Evolutionary conservation across 1,284 basidiomycete species (phyloP), one percentile per base, ranked within the genome.

Genomic region (Pascua sp.): DNA sequence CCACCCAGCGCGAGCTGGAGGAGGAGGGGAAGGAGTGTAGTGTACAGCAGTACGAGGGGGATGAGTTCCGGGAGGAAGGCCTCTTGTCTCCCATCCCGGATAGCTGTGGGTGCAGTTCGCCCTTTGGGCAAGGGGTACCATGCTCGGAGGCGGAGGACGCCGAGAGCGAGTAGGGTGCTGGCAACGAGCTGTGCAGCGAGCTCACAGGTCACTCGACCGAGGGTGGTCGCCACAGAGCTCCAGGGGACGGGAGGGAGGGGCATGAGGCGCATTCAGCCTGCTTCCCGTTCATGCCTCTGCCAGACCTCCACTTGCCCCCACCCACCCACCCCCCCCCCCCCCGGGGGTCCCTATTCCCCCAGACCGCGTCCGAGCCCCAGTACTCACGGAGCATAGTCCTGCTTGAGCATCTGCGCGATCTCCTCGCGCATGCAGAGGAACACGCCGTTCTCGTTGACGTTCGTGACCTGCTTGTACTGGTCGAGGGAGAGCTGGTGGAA

Each of bases 1-100:
- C 91, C 91, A 95, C 89, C 85, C 15, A 95, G 82, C 15, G 90
- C 79, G 62, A 90, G 85, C 18, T 93, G 84, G 5, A 95, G 82
- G 70, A 93, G 87, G 10, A 91, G 82, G 64, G 94, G 94, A 2
- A 89, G 87, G 40, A 94, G 78, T 1, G 91, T 91, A 0, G 91
- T 91, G 71, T 92, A 93, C 60, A 94, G 81, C 5, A 94, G 79
- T 4, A 87, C 87, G 15, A 94, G 81, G 1, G 90, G 86, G 42
- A 93, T 83, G 41, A 91, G 81, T 1, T 85, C 85, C 51, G 86
- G 83, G 65, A 59, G 47, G 57, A 76, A 74, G 50, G 68, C 57
- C 15, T 60, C 58, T 42, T 63, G 63, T 13, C 73, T 48, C 2
- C 71, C 73, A 61, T 73, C 72, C 13, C 48, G 40, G 10, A 43